These are phyloP conservation scores for Fagus crenata DNA, from an alignment of 306 rosid species.

Conservation along the genomic window DNA sequence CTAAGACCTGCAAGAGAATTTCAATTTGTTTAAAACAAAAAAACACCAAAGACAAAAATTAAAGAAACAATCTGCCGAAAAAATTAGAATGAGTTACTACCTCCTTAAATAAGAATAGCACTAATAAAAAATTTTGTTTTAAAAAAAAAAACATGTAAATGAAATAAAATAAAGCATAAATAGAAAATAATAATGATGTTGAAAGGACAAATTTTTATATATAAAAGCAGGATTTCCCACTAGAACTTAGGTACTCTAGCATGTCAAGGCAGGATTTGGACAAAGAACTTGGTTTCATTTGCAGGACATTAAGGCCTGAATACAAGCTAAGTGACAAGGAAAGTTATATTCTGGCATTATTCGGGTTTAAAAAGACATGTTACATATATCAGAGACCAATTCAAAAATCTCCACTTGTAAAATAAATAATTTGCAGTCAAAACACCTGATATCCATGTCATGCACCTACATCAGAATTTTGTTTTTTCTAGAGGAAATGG, in stretches of 20 bases:
- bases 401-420: background rate
- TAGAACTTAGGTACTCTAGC: background rate
- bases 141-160: background rate
- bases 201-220: background rate
- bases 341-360: background rate
- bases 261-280: background rate
- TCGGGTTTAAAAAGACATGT: background rate
- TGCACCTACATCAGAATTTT: slow-evolving; percentile 17
- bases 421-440: background rate
- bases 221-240: too few species aligned
- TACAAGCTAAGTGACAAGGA: background rate
- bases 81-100: background rate
- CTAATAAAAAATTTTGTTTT: background rate
- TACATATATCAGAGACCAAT: background rate
- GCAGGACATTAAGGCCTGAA: background rate
- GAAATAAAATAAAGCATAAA: background rate
- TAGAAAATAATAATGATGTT: background rate
- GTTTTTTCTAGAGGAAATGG: slow-evolving; percentile 15
- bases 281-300: background rate
- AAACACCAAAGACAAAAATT: slow-evolving; percentile 21
- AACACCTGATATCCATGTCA: background rate
- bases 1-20: slow-evolving; percentile 64
- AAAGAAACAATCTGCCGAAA: background rate
- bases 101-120: background rate
- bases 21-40: slow-evolving; percentile 9